Evolutionary conservation across 1,284 basidiomycete species (phyloP).

Genomic region (Ustilago loliicola): DNA sequence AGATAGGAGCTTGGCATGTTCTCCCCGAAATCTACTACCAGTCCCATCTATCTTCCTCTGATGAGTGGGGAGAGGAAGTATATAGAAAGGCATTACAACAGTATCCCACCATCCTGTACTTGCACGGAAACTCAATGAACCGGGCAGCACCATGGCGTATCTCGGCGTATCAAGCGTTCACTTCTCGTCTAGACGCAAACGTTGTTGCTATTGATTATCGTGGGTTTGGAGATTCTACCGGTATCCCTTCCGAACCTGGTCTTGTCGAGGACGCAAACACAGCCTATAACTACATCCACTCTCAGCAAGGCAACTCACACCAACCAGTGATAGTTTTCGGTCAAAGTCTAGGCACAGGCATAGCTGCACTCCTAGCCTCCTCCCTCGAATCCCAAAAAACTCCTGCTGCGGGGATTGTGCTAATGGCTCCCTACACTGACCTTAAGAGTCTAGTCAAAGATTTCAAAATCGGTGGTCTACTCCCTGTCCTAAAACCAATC

Average conservation of each 20-base stretch:
- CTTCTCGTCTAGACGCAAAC: conserved; percentile 79
- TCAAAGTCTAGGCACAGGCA: conserved; percentile 85
- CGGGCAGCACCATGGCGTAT: conserved; percentile 79
- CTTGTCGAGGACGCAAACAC: conserved; percentile 81
- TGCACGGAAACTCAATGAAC: conserved; percentile 90
- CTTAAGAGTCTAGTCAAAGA: conserved; percentile 78
- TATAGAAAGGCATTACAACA: conserved; percentile 46
- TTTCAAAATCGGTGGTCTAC: conserved; percentile 75
- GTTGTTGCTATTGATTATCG: conserved; percentile 89
- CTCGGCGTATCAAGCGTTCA: conserved; percentile 76
- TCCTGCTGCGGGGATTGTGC: conserved; percentile 76
- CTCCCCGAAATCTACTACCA: conserved; percentile 79
- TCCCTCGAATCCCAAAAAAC: conserved; percentile 72
- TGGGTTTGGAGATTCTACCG: conserved; percentile 90
- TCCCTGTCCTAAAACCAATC: conserved; percentile 81
- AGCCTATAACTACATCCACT: conserved; percentile 82
- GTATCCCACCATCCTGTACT: conserved; percentile 71
- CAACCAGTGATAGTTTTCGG: conserved; percentile 79
- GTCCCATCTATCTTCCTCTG: conserved; percentile 38
- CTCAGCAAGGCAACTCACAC: background rate
- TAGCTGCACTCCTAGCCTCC: conserved; percentile 75
- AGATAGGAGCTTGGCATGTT: conserved; percentile 89
- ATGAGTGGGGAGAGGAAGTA: conserved; percentile 39
- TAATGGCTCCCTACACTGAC: conserved; percentile 83
- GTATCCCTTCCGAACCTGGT: conserved; percentile 81